Conservation (phyloP, 2,329 filamentous ascomycete species). For the Fusarium luffae region DNA sequence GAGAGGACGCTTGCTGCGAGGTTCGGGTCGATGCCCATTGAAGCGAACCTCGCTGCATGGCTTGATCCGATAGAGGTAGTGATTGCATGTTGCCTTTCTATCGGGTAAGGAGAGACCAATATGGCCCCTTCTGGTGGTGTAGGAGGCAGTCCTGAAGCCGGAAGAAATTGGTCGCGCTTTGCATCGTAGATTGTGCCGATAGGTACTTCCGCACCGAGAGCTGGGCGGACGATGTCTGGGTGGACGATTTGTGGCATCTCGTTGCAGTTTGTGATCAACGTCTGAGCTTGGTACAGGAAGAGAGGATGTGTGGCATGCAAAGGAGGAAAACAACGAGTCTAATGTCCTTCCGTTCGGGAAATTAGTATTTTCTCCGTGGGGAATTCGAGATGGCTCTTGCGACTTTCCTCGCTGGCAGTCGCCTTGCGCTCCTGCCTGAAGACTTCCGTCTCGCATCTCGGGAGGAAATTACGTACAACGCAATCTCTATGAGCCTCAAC, state of each 20-base stretch:
- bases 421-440: neutral
- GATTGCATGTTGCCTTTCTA: neutral
- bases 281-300: rapidly evolving
- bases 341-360: rapidly evolving
- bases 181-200: slow-evolving; percentile 36
- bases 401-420: neutral
- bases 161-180: slow-evolving; percentile 20
- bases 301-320: too few species aligned
- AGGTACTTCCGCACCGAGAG: slow-evolving; percentile 15
- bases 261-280: neutral
- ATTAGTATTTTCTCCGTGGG: neutral
- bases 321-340: neutral
- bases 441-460: neutral
- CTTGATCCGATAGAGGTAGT: neutral
- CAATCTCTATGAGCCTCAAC: neutral
- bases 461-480: neutral
- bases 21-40: slow-evolving; percentile 4
- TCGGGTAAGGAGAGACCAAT: neutral
- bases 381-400: too few species aligned
- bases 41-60: neutral
- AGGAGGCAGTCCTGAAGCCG: neutral
- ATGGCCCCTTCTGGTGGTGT: neutral
- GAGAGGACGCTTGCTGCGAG: slow-evolving; percentile 27
- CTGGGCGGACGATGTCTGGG: neutral
- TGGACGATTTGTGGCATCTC: slow-evolving; percentile 1